A percentile compares a stretch with the other conserved stretches of the same genome.
phyloP scores from a whole-genome alignment of 805 yeast genomes.

The Saccharomycopsis sp. region DNA sequence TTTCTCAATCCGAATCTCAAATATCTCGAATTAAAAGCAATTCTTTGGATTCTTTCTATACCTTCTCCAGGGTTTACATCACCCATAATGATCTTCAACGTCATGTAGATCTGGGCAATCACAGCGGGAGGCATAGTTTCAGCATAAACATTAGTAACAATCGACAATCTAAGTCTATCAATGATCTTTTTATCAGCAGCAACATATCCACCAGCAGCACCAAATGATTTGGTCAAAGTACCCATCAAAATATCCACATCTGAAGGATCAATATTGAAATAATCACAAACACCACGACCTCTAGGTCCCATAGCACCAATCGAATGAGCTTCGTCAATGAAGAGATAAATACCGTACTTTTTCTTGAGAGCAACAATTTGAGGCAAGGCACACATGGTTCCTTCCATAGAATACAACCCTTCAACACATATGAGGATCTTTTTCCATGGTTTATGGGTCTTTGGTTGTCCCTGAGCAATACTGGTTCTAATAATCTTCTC shows the following conservation, averaged over 20 bases:
- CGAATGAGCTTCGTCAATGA: constrained; percentile 97
- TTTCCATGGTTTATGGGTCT: constrained; percentile 94
- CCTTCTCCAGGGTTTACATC: constrained; percentile 91
- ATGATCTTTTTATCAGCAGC: constrained; percentile 69
- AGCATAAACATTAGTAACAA: constrained; percentile 68
- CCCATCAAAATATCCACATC: constrained; percentile 92
- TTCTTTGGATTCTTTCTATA: constrained; percentile 78
- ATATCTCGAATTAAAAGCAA: constrained; percentile 94
- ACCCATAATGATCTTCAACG: constrained; percentile 75
- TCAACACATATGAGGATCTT: constrained; percentile 81
- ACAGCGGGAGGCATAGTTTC: constrained; percentile 92
- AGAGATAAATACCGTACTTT: constrained; percentile 82
- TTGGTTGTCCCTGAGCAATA: constrained; percentile 91
- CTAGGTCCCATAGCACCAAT: constrained; percentile 96
- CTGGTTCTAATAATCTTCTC: constrained; percentile 76
- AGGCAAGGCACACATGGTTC: constrained; percentile 82
- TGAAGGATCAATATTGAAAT: constrained; percentile 71
- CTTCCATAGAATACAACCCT: constrained; percentile 91
- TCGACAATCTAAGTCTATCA: constrained; percentile 65
- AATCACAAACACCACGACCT: constrained; percentile 95
- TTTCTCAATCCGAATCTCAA: constrained; percentile 84
- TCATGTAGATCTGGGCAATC: constrained; percentile 75
- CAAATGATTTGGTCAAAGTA: constrained; percentile 93
- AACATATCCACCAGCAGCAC: constrained; percentile 97
- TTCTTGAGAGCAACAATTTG: constrained; percentile 62